Conservation (phyloP, 139 green algal species). For the Volvox africanus region DNA sequence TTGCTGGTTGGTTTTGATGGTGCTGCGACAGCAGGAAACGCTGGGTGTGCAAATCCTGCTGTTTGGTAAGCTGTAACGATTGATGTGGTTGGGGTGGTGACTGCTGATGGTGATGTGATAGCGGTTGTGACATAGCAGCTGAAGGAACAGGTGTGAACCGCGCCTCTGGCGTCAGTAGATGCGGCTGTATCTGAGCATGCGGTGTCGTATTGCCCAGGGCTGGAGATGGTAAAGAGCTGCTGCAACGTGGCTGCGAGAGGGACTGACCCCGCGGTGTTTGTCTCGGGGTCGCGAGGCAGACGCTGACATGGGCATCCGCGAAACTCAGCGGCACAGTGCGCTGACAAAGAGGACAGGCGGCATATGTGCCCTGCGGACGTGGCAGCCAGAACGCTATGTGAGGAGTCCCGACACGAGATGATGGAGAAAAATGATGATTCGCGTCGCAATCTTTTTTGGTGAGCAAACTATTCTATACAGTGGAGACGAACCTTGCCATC, state of each 20-base stretch:
- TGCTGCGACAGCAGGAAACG: no score
- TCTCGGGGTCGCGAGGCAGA: conserved; percentile 2
- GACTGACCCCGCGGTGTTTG: no score
- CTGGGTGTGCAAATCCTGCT: no score
- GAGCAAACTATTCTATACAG: no score
- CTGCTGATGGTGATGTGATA: not conserved
- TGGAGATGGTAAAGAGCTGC: not conserved
- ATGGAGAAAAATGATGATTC: no score
- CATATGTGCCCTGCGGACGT: conserved; percentile 16
- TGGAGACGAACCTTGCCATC: not conserved
- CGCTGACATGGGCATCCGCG: conserved; percentile 24
- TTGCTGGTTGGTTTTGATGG: no score
- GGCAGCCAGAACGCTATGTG: not conserved
- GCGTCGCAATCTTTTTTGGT: no score
- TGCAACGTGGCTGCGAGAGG: not conserved
- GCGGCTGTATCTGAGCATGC: not conserved
- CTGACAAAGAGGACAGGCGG: conserved; percentile 23
- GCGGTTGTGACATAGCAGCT: not conserved
- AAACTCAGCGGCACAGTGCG: conserved; percentile 16
- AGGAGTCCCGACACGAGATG: no score
- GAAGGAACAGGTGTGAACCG: not conserved
- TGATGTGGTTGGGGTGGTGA: not conserved
- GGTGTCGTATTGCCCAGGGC: not conserved
- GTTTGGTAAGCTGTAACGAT: no score
- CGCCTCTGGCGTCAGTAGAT: not conserved